Evolutionary conservation across 345 rosid genomes (phyloP).

Genomic region (Lepidium didymum): DNA sequence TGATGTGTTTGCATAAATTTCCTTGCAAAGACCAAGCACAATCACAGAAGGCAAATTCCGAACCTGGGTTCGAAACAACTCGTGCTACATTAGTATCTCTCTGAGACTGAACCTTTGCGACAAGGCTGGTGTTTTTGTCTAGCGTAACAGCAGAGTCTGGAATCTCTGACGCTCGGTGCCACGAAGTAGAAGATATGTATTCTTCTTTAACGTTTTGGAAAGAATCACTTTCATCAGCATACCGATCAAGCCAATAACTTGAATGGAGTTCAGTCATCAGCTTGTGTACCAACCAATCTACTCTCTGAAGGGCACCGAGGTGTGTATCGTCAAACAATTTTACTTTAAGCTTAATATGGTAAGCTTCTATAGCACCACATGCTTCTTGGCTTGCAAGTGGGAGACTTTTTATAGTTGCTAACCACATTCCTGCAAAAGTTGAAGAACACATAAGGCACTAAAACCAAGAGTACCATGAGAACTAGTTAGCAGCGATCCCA

Average conservation of each 20-base stretch:
- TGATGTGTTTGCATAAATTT: slow-evolving; percentile 89
- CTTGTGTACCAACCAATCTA: slow-evolving; percentile 95
- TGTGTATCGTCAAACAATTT: slow-evolving; percentile 89
- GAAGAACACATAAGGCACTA: neutral
- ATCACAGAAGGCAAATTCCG: slow-evolving; percentile 87
- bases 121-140: slow-evolving; percentile 37
- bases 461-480: neutral
- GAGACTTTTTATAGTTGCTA: slow-evolving; percentile 61
- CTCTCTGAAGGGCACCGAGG: slow-evolving; percentile 87
- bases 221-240: slow-evolving; percentile 88
- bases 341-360: slow-evolving; percentile 84
- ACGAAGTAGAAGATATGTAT: slow-evolving; percentile 84
- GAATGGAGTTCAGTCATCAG: slow-evolving; percentile 90
- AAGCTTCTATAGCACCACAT: slow-evolving; percentile 93
- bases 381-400: slow-evolving; percentile 98
- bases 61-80: slow-evolving; percentile 91
- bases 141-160: slow-evolving; percentile 73
- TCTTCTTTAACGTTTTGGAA: slow-evolving; percentile 86
- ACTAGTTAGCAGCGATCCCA: neutral
- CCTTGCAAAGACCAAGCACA: slow-evolving; percentile 92
- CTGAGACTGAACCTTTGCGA: slow-evolving; percentile 68
- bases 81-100: slow-evolving; percentile 42
- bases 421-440: slow-evolving; percentile 78
- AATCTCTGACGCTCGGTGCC: slow-evolving; percentile 83
- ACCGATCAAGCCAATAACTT: slow-evolving; percentile 86